These are phyloP conservation scores for Aspergillus sp. DNA, from an alignment of 2,329 filamentous ascomycete genomes.

Conservation along the genomic window DNA sequence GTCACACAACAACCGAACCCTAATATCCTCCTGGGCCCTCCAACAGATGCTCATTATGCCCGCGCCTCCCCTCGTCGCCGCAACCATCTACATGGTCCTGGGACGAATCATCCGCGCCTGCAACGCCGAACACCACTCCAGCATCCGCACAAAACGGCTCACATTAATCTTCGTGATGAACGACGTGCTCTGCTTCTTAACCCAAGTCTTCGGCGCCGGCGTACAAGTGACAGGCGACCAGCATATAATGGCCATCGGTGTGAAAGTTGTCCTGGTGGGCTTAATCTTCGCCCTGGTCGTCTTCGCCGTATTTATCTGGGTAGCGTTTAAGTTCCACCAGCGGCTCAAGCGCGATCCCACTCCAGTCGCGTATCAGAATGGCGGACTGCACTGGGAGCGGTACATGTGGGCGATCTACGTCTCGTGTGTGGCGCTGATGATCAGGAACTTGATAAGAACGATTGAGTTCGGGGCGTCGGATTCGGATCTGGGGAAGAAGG, in stretches of 20 bases:
- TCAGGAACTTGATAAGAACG: constrained; percentile 35
- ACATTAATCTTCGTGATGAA: constrained; percentile 38
- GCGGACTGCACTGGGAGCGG: constrained; percentile 22
- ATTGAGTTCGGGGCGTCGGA: constrained; percentile 24
- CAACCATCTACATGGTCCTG: constrained; percentile 19
- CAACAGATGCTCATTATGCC: constrained; percentile 30
- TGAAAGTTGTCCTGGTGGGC: constrained; percentile 28
- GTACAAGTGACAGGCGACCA: constrained; percentile 19
- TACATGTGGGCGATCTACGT: constrained; percentile 17
- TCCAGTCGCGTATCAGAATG: constrained; percentile 12
- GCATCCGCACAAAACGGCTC: constrained; percentile 33
- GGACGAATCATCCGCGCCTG: constrained; percentile 38
- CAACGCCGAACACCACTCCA: constrained; percentile 33
- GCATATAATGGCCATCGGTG: constrained; percentile 21
- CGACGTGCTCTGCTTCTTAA: constrained; percentile 34
- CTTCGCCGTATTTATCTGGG: constrained; percentile 26
- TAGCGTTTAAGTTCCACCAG: constrained; percentile 26
- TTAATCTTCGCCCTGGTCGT: constrained; percentile 30
- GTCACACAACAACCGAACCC: constrained; percentile 28
- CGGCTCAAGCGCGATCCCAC: constrained; percentile 18
- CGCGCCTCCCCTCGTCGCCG: constrained; percentile 20
- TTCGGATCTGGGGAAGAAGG: constrained; percentile 35
- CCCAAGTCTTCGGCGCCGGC: constrained; percentile 31
- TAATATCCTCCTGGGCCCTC: constrained; percentile 32
- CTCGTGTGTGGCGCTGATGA: constrained; percentile 32